These are phyloP conservation scores for Tricholoma hemisulphureum DNA, from an alignment of 768 basidiomycete species.

Conservation along the genomic window DNA sequence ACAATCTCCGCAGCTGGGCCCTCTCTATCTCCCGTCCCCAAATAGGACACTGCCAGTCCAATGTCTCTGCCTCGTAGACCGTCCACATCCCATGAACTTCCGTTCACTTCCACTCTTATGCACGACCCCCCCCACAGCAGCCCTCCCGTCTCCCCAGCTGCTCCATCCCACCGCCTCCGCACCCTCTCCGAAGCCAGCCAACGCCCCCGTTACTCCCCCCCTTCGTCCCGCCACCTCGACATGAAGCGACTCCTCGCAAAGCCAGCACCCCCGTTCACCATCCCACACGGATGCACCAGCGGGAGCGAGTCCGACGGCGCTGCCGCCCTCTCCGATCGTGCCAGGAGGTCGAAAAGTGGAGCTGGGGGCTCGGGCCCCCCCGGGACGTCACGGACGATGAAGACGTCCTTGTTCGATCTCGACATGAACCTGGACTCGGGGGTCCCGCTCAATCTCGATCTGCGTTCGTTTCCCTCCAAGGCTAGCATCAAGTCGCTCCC, in stretches of 20 bases:
- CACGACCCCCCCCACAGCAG: not conserved
- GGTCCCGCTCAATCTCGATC: not conserved
- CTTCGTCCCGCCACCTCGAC: slow-evolving; percentile 3
- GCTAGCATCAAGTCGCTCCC: not conserved
- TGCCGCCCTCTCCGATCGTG: not conserved
- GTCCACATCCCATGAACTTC: not conserved
- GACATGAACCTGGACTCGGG: not conserved
- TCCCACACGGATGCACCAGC: not conserved
- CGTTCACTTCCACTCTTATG: not conserved
- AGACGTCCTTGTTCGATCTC: not conserved
- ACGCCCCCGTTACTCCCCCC: not conserved
- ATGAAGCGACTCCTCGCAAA: slow-evolving; percentile 24
- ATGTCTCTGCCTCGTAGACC: not conserved
- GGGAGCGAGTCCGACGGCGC: slow-evolving; percentile 19
- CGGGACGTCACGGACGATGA: not conserved
- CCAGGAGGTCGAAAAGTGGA: not conserved
- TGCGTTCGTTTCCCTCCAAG: not conserved
- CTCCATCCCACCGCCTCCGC: not conserved
- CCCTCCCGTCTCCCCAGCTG: not conserved
- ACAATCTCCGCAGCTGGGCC: not conserved
- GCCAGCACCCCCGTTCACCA: slow-evolving; percentile 18
- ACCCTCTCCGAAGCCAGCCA: not conserved
- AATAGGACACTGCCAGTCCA: too few relatives aligned
- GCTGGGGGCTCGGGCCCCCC: too few relatives aligned
- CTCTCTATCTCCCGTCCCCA: not conserved